Conservation (phyloP, 2,329 filamentous ascomycete genomes). For the Talaromyces rugulosus region DNA sequence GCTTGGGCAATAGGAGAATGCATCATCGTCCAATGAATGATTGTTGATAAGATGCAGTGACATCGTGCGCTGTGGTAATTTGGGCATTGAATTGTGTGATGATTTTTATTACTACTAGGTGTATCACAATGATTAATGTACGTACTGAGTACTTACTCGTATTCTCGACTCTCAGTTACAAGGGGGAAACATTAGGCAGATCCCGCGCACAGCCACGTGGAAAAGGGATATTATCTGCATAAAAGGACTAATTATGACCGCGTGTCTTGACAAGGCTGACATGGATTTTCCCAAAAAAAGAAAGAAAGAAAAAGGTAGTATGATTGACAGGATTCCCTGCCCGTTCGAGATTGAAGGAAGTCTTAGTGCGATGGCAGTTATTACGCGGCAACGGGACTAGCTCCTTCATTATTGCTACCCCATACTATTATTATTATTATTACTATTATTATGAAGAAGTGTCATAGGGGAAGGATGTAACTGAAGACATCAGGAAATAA, state of each 20-base stretch:
- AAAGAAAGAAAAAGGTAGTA: background rate
- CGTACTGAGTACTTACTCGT: background rate
- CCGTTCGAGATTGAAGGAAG: background rate
- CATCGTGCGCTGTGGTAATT: background rate
- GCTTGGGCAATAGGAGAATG: background rate
- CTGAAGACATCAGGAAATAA: too few relatives aligned
- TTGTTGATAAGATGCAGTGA: background rate
- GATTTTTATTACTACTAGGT: background rate
- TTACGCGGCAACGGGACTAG: background rate
- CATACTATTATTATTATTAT: background rate
- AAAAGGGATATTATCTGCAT: background rate
- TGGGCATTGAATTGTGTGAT: background rate
- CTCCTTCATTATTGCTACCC: background rate
- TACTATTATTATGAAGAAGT: background rate
- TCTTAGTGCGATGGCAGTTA: background rate
- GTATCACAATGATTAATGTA: background rate
- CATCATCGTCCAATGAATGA: background rate
- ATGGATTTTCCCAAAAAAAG: background rate
- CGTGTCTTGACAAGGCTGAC: background rate
- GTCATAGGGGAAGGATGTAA: too few relatives aligned
- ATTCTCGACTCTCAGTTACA: background rate
- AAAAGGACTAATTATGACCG: background rate
- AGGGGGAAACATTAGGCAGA: background rate
- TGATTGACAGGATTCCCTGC: background rate
- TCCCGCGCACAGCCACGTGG: background rate